These are phyloP conservation scores for Sclerotinia subarctica DNA, from an alignment of 2,329 filamentous ascomycete genomes.

Conservation along the genomic window DNA sequence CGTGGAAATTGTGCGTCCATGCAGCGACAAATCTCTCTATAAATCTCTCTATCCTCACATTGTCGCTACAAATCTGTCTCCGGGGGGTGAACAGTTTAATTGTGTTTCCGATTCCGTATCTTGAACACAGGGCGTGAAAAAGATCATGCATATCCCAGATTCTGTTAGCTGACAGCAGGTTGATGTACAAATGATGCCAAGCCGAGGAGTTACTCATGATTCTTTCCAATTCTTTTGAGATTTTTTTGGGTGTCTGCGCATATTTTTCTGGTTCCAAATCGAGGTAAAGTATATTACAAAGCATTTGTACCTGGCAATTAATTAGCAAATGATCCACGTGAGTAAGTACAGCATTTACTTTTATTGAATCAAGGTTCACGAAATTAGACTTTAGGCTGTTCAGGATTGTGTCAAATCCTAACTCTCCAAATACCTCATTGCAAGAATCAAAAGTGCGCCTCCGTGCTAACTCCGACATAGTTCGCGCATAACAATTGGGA, in stretches of 20 bases:
- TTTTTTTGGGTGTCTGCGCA: background rate
- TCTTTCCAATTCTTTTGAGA: fast-evolving
- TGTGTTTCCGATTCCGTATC: background rate
- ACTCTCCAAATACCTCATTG: no score
- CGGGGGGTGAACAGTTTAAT: background rate
- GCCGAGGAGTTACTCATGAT: background rate
- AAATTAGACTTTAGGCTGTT: background rate
- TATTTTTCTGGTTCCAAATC: background rate
- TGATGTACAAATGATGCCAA: background rate
- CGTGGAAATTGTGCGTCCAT: background rate
- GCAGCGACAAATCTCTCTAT: background rate
- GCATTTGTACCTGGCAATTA: background rate
- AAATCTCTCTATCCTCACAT: no score
- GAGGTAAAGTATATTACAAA: background rate
- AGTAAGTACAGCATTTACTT: background rate
- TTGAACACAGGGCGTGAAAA: background rate
- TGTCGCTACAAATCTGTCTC: background rate
- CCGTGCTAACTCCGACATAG: background rate
- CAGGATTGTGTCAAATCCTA: no score
- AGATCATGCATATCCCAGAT: background rate
- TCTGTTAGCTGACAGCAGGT: background rate
- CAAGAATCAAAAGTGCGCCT: background rate
- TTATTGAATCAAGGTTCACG: background rate
- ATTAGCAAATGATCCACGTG: background rate
- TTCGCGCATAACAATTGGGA: background rate